Evolutionary conservation across 768 basidiomycete species (phyloP).

Genomic region (Rhizopogon rudus): DNA sequence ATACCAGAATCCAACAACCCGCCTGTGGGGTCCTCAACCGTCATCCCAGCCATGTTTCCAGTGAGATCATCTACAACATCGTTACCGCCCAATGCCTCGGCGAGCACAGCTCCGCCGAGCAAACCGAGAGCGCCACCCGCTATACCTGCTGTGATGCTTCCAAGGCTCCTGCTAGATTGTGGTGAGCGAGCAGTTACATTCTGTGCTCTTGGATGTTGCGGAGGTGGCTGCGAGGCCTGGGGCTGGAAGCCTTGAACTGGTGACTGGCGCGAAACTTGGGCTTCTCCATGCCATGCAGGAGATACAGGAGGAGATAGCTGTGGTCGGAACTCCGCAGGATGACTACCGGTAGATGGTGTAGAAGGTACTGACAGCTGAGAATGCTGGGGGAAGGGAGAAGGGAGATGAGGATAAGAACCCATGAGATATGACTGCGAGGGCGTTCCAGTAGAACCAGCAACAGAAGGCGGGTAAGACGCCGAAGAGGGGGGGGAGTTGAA

Average conservation of each 20-base stretch:
- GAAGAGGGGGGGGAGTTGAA: not conserved
- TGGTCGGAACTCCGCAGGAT: not conserved
- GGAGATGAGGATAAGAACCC: not conserved
- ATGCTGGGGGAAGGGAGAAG: not conserved
- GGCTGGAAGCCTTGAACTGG: not conserved
- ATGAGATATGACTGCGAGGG: not conserved
- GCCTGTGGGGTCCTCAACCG: not conserved
- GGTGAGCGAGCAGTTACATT: not conserved
- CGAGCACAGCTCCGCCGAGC: not conserved
- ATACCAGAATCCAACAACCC: not conserved
- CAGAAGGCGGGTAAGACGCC: not conserved
- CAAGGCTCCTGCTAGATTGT: not conserved
- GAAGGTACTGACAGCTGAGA: not conserved
- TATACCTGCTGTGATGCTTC: not conserved
- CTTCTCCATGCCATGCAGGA: not conserved
- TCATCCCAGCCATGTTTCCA: not conserved
- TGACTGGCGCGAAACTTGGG: not conserved
- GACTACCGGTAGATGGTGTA: not conserved
- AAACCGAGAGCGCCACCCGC: not conserved
- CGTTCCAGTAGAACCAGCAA: not conserved
- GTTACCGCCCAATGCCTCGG: not conserved
- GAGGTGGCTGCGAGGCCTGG: not conserved
- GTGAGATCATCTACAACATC: not conserved
- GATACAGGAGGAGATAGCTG: not conserved
- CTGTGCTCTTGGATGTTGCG: not conserved